phyloP scores from a whole-genome alignment of 805 yeast species.

The Myxozyma vanderwaltii region DNA sequence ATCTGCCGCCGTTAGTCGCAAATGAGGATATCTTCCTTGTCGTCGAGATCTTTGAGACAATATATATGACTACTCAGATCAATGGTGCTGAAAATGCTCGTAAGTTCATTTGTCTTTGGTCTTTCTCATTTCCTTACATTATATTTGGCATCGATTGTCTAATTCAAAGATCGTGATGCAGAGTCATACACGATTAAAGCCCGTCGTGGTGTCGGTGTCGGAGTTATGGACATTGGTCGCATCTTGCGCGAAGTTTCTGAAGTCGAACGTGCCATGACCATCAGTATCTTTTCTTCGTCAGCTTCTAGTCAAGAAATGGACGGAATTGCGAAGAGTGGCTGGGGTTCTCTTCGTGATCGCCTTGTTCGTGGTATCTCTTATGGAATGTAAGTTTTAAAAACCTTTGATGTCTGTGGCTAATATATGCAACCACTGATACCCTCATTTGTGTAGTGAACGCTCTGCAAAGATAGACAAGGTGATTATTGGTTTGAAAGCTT shows the following conservation, averaged over 20 bases:
- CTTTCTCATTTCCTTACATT: too few relatives aligned
- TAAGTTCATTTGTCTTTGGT: not conserved
- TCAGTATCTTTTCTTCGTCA: constrained; percentile 68
- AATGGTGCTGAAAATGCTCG: constrained; percentile 2
- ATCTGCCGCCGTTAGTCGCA: constrained; percentile 64
- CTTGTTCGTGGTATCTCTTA: constrained; percentile 71
- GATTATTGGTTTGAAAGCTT: constrained; percentile 71
- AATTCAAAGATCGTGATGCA: not conserved
- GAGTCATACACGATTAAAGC: constrained; percentile 38
- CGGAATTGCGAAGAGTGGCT: constrained; percentile 55
- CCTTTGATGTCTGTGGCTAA: not conserved
- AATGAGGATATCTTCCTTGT: constrained; percentile 71
- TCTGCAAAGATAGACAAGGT: constrained; percentile 78
- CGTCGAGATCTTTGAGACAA: constrained; percentile 65
- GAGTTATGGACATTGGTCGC: constrained; percentile 82
- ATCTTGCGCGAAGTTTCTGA: constrained; percentile 69
- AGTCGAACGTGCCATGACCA: constrained; percentile 64
- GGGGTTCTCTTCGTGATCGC: constrained; percentile 85
- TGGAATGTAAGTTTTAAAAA: constrained; percentile 47
- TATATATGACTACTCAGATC: constrained; percentile 23
- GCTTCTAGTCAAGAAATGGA: constrained; percentile 5
- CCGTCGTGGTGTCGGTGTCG: constrained; percentile 83
- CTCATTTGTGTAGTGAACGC: constrained; percentile 53
- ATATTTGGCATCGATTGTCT: not conserved
- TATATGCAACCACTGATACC: too few relatives aligned